Base-by-base conservation (phyloP, 352 stramenopile genomes). In the Globisporangium middletonii region DNA sequence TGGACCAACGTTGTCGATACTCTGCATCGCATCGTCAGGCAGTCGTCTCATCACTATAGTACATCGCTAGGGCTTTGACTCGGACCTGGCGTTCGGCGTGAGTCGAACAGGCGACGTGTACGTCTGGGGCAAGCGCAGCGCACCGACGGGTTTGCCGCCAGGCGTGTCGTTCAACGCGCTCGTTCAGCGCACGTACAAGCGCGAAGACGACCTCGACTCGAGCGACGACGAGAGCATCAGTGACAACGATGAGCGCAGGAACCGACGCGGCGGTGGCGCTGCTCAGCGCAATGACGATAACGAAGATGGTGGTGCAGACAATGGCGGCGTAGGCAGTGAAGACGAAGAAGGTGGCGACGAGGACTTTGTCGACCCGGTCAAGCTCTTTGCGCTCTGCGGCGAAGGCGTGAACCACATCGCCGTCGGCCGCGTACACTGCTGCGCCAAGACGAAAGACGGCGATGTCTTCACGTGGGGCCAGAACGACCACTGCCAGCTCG, bases 401-500 rank as follows among this genome's bases (percentile, higher is more conserved):
- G 84, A 94, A 61, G 80, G 77, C 15, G 50, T 94, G 37, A 86
- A 71, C 35, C 48, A 72, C 27, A 94, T 94, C 41, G 82, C 84
- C 26, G 84, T 94, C 2, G 84, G 84, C 0, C 68, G 84, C 35
- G 73, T 83, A 6, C 84, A 94, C 62, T 94, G 84, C 54, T 87
- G 72, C 45, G 84, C 80, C 3, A 72, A 65, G 23, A 91, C 84
- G 1, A 92, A 88, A 59, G 81, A 89, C 16, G 82, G 84, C 38
- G 84, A 92, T 52, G 77, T 92, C 3, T 94, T 86, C 54, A 89
- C 84, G 19, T 94, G 84, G 84, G 84, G 84, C 8, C 80, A 91
- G 19, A 94, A 92, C 49, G 79, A 91, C 52, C 84, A 92, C 59
- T 90, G 79, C 33, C 84, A 94, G 47, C 59, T 92, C 3, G 83